These are phyloP conservation scores for Mucor irregularis DNA, from an alignment of 371 early-diverging fungal genomes.

Conservation along the genomic window DNA sequence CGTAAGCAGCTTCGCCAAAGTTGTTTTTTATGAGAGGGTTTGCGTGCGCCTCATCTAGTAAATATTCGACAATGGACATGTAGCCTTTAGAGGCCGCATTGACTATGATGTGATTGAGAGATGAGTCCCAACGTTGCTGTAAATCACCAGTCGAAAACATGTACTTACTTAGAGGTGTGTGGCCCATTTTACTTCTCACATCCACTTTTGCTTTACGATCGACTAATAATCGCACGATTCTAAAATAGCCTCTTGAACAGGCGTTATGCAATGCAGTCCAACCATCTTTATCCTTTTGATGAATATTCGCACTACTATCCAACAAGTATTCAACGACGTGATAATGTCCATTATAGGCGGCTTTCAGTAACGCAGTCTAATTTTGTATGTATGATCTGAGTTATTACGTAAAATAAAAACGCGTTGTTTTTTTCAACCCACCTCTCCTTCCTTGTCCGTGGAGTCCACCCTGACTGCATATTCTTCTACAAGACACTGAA, in stretches of 20 bases:
- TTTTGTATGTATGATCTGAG: not conserved
- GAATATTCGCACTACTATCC: conserved; percentile 55
- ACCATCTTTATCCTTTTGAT: conserved; percentile 72
- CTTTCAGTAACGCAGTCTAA: conserved; percentile 79
- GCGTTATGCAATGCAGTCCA: conserved; percentile 86
- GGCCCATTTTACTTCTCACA: conserved; percentile 62
- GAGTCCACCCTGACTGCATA: conserved; percentile 64
- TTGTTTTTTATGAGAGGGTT: conserved; percentile 64
- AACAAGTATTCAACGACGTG: conserved; percentile 65
- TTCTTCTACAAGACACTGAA: conserved; percentile 59
- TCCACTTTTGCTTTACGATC: conserved; percentile 60
- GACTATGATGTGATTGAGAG: conserved; percentile 54
- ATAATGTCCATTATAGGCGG: conserved; percentile 68
- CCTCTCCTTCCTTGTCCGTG: conserved; percentile 72
- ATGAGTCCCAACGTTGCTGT: too few relatives aligned
- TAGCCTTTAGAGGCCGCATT: conserved; percentile 76
- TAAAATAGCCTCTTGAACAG: conserved; percentile 57
- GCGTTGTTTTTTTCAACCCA: conserved; percentile 16
- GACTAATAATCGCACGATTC: conserved; percentile 58
- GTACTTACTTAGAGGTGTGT: conserved; percentile 78
- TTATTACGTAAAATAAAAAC: not conserved
- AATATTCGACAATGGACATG: conserved; percentile 58
- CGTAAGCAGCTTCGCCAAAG: conserved; percentile 78
- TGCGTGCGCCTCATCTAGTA: conserved; percentile 60
- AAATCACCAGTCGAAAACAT: too few relatives aligned